phyloP scores from a whole-genome alignment of 148 eudicot genomes.

The Bassia scoparia region DNA sequence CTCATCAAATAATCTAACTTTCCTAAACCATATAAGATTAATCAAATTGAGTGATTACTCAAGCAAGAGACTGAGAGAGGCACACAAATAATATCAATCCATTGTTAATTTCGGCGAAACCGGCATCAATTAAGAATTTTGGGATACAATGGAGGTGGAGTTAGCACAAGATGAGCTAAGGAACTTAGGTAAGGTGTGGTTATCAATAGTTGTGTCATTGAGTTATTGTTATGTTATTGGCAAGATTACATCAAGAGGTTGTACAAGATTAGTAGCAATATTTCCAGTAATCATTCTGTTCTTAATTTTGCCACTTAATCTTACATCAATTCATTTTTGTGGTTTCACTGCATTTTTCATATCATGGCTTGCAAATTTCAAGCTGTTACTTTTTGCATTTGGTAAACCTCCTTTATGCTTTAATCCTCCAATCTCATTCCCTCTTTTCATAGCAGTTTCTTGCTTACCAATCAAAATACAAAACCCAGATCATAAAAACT shows the following conservation, averaged over 20 bases:
- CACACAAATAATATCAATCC: background rate
- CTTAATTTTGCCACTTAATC: conserved; percentile 35
- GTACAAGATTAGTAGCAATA: conserved; percentile 26
- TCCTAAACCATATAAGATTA: background rate
- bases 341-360: conserved; percentile 44
- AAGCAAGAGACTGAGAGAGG: background rate
- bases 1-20: background rate
- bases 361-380: conserved; percentile 52
- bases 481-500: conserved; percentile 8
- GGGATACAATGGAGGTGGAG: conserved; percentile 13
- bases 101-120: background rate
- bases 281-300: conserved; percentile 34
- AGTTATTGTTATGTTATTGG: conserved; percentile 31
- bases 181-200: conserved; percentile 41
- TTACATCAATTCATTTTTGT: conserved; percentile 38
- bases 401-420: conserved; percentile 36
- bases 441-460: conserved; percentile 32
- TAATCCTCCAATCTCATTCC: conserved; percentile 28
- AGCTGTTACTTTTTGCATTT: conserved; percentile 47
- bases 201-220: conserved; percentile 27
- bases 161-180: conserved; percentile 45
- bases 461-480: conserved; percentile 45
- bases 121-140: background rate
- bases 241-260: conserved; percentile 31
- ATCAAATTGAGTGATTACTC: too few species aligned